phyloP scores from a whole-genome alignment of 306 rosid genomes.

The Begonia loranthoides region DNA sequence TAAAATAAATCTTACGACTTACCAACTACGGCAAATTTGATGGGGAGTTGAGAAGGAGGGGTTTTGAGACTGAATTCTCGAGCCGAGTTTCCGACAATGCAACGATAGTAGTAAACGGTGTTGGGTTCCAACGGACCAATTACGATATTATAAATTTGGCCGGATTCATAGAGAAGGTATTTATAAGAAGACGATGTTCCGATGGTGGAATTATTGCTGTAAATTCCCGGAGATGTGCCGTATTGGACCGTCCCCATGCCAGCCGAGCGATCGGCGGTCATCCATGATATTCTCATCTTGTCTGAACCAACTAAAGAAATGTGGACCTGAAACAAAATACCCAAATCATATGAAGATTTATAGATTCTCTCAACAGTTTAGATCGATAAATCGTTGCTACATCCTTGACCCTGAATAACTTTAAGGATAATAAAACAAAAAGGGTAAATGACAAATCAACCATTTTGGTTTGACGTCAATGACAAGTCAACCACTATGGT shows the following conservation, averaged over 20 bases:
- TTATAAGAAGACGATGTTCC: slow-evolving; percentile 40
- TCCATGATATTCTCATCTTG: slow-evolving; percentile 68
- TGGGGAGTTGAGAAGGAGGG: slow-evolving; percentile 49
- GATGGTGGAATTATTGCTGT: slow-evolving; percentile 8
- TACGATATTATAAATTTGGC: slow-evolving; percentile 47
- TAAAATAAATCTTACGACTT: neutral
- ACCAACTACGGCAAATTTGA: slow-evolving; percentile 67
- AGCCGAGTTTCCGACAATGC: slow-evolving; percentile 24
- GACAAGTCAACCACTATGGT: too few relatives aligned
- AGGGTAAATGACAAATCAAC: too few relatives aligned
- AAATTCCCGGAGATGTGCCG: slow-evolving; percentile 31
- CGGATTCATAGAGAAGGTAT: slow-evolving; percentile 21
- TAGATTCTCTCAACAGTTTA: too few relatives aligned
- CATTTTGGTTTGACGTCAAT: too few relatives aligned
- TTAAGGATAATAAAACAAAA: too few relatives aligned
- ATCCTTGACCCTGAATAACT: too few relatives aligned
- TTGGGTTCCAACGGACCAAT: slow-evolving; percentile 61
- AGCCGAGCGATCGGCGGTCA: slow-evolving; percentile 20
- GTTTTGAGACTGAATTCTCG: slow-evolving; percentile 39
- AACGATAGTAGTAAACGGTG: slow-evolving; percentile 42
- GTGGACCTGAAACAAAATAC: slow-evolving; percentile 42
- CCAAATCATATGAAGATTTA: neutral
- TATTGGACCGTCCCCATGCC: slow-evolving; percentile 30
- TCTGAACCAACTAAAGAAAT: slow-evolving; percentile 57
- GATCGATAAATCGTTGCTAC: too few relatives aligned